Percentiles rank a stretch among this genome's conserved stretches.
Conservation (phyloP, 345 rosid species). For the Salix dunnii region DNA sequence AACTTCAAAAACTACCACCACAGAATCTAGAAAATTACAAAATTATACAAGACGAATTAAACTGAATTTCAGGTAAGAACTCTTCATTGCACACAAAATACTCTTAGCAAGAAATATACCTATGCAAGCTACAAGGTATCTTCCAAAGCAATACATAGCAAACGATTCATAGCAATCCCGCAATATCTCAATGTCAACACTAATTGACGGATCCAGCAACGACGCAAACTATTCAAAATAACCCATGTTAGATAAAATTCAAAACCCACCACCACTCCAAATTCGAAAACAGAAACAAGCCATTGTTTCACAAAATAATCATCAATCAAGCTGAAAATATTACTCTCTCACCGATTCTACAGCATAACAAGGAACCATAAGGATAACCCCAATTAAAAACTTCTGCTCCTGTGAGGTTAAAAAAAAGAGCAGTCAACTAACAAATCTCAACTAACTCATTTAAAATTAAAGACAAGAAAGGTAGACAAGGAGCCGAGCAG, state of each 20-base stretch:
- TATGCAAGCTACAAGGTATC: slow-evolving; percentile 95
- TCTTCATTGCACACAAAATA: not conserved
- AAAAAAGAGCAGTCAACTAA: not conserved
- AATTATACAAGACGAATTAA: not conserved
- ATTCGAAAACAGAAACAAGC: not conserved
- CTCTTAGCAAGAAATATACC: slow-evolving; percentile 48
- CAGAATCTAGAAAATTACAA: not conserved
- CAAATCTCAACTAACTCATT: not conserved
- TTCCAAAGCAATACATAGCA: slow-evolving; percentile 99
- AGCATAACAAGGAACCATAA: slow-evolving; percentile 97
- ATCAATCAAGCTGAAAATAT: not conserved
- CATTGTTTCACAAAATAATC: not conserved
- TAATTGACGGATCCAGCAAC: slow-evolving; percentile 78
- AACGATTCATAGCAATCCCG: slow-evolving; percentile 99
- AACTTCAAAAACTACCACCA: not conserved
- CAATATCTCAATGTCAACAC: slow-evolving; percentile 83
- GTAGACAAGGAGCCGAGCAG: not conserved
- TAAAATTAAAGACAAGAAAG: not conserved
- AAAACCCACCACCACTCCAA: not conserved
- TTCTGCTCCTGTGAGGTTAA: slow-evolving; percentile 78
- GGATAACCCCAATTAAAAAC: slow-evolving; percentile 92
- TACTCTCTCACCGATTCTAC: slow-evolving; percentile 70
- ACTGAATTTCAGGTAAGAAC: not conserved
- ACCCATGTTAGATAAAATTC: slow-evolving; percentile 6
- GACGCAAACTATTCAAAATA: slow-evolving; percentile 66